A percentile compares a stretch with the other conserved stretches of the same genome.
These are phyloP conservation scores for Henckelia pumila DNA, from an alignment of 257 asterid genomes.

Conservation along the genomic window DNA sequence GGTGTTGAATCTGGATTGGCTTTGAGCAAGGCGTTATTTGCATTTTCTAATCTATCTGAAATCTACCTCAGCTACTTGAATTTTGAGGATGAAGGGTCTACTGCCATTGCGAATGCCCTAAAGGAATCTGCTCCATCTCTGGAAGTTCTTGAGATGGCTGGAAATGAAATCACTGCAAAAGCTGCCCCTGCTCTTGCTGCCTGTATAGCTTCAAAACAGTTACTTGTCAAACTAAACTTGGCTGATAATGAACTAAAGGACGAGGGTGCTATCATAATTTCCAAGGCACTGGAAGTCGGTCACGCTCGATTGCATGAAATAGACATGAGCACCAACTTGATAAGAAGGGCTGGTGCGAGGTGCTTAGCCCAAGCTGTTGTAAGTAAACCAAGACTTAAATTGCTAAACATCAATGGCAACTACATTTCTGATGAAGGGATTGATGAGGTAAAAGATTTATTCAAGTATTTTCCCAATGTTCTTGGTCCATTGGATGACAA, in stretches of 20 bases:
- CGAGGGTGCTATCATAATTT: constrained; percentile 85
- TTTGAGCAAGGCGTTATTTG: constrained; percentile 50
- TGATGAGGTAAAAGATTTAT: constrained; percentile 74
- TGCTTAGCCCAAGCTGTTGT: constrained; percentile 76
- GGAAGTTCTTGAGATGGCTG: constrained; percentile 82
- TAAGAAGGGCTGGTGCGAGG: constrained; percentile 91
- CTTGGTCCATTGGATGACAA: constrained; percentile 91
- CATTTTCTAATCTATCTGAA: constrained; percentile 56
- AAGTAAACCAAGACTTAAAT: constrained; percentile 55
- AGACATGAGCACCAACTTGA: constrained; percentile 67
- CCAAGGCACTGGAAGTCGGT: constrained; percentile 80
- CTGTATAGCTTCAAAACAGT: constrained; percentile 66
- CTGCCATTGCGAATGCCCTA: constrained; percentile 65
- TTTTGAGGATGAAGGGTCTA: constrained; percentile 80
- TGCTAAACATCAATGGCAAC: constrained; percentile 76
- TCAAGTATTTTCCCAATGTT: constrained; percentile 53
- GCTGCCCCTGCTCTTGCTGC: constrained; percentile 78
- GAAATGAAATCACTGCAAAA: constrained; percentile 80
- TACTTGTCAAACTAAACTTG: constrained; percentile 62
- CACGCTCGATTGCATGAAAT: constrained; percentile 71
- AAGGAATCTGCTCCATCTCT: constrained; percentile 67
- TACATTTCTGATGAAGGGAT: constrained; percentile 92
- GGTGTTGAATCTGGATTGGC: constrained; percentile 77
- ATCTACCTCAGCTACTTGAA: constrained; percentile 82
- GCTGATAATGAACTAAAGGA: constrained; percentile 86